Evolutionary conservation across 2,329 filamentous ascomycete species (phyloP).

Genomic region (Huntiella savannae): DNA sequence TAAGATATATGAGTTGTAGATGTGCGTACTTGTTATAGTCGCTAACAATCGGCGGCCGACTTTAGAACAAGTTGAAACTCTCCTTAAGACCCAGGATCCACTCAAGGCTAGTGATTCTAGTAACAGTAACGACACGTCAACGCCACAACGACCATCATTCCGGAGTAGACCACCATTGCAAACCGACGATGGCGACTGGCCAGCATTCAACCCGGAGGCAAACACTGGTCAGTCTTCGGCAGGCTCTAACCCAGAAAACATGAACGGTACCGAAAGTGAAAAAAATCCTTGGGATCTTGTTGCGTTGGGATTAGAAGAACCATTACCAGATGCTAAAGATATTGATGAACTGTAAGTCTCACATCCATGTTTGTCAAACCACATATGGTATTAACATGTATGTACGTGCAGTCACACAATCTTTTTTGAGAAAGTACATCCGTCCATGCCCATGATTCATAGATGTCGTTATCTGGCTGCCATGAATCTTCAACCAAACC

Average conservation of each 20-base stretch:
- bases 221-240: neutral
- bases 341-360: slow-evolving; percentile 57
- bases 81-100: slow-evolving; percentile 63
- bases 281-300: slow-evolving; percentile 49
- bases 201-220: slow-evolving; percentile 20
- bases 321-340: slow-evolving; percentile 37
- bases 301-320: slow-evolving; percentile 38
- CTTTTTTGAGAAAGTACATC: slow-evolving; percentile 82
- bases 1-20: slow-evolving; percentile 27
- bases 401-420: slow-evolving; percentile 43
- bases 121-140: slow-evolving; percentile 2
- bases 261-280: neutral
- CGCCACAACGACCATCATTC: neutral
- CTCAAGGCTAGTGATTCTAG: slow-evolving; percentile 1
- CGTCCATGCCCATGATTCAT: slow-evolving; percentile 75
- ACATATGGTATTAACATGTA: neutral
- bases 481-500: slow-evolving; percentile 72
- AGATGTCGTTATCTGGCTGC: slow-evolving; percentile 70
- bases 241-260: slow-evolving; percentile 1
- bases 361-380: neutral
- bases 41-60: neutral
- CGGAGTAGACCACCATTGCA: neutral
- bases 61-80: slow-evolving; percentile 76
- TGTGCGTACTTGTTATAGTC: neutral
- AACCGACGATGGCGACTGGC: slow-evolving; percentile 18